These are phyloP conservation scores for Herpotrichia juniperi DNA, from an alignment of 2,329 filamentous ascomycete genomes.

Conservation along the genomic window DNA sequence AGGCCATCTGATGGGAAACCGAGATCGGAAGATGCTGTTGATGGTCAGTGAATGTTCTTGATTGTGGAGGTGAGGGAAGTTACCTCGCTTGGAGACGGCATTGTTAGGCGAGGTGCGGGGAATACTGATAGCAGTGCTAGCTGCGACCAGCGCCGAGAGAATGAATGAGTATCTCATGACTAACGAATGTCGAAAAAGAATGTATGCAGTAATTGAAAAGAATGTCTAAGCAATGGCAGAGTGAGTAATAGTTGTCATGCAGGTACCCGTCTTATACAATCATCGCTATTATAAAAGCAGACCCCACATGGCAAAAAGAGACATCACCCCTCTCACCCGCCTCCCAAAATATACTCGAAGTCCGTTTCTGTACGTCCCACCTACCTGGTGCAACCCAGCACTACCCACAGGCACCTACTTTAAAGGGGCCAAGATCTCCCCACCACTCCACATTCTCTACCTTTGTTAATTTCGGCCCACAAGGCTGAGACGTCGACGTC, in stretches of 20 bases:
- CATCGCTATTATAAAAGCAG: background rate
- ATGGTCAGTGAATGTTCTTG: background rate
- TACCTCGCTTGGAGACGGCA: constrained; percentile 9
- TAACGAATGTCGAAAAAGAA: constrained; percentile 3
- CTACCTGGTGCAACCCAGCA: too few species aligned
- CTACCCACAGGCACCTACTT: too few species aligned
- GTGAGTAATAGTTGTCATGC: too few species aligned
- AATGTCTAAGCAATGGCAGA: too few species aligned
- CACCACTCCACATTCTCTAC: too few species aligned
- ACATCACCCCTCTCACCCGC: background rate
- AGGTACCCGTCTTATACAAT: background rate
- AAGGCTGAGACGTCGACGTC: background rate
- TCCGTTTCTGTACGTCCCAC: too few species aligned
- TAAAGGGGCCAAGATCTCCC: too few species aligned
- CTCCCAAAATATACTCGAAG: background rate
- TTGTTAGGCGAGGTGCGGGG: constrained; percentile 3
- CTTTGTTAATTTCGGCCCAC: background rate
- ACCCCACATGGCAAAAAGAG: background rate
- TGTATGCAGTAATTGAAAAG: background rate
- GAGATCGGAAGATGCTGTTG: constrained; percentile 2
- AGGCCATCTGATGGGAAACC: constrained; percentile 11
- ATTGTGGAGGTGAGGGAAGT: background rate
- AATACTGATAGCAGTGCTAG: constrained; percentile 8
- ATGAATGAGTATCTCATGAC: constrained; percentile 15
- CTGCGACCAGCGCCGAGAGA: constrained; percentile 10